Percentiles rank a stretch among this genome's conserved stretches.
Evolutionary conservation across 768 basidiomycete genomes (phyloP).

Genomic region (Termitomyces sp.): DNA sequence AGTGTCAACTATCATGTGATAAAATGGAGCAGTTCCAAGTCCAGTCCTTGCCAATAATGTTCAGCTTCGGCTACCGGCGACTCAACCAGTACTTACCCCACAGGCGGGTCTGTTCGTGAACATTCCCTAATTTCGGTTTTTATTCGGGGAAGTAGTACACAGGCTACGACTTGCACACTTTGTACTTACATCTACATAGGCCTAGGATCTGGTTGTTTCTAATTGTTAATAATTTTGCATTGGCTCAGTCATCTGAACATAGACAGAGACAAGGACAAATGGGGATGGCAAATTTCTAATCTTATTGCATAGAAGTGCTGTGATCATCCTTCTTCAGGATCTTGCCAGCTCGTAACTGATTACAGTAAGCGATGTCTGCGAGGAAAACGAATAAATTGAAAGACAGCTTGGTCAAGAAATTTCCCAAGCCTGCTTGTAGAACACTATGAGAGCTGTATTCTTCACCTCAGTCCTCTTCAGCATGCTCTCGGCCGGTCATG

Average conservation of each 20-base stretch:
- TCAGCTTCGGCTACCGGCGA: too few species aligned
- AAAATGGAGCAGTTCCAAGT: too few species aligned
- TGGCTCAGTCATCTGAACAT: too few species aligned
- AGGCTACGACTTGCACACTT: too few species aligned
- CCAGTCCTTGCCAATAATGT: too few species aligned
- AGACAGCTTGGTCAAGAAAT: neutral
- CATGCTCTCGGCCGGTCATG: constrained; percentile 6
- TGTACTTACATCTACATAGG: too few species aligned
- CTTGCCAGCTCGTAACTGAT: neutral
- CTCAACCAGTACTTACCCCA: too few species aligned
- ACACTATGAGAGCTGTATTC: constrained; percentile 3
- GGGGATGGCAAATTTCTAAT: neutral
- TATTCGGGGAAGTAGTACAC: neutral
- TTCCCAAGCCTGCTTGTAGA: neutral
- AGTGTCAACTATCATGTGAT: too few species aligned
- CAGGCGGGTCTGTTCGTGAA: too few species aligned
- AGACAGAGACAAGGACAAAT: too few species aligned
- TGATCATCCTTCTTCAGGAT: neutral
- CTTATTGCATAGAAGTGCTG: neutral
- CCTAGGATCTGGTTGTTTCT: neutral
- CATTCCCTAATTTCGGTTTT: neutral
- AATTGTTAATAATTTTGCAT: neutral
- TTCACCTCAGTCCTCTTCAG: neutral
- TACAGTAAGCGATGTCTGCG: neutral
- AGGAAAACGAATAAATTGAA: neutral